These are phyloP conservation scores for Ophiostoma sp. DNA, from an alignment of 2,329 filamentous ascomycete species.

Conservation along the genomic window DNA sequence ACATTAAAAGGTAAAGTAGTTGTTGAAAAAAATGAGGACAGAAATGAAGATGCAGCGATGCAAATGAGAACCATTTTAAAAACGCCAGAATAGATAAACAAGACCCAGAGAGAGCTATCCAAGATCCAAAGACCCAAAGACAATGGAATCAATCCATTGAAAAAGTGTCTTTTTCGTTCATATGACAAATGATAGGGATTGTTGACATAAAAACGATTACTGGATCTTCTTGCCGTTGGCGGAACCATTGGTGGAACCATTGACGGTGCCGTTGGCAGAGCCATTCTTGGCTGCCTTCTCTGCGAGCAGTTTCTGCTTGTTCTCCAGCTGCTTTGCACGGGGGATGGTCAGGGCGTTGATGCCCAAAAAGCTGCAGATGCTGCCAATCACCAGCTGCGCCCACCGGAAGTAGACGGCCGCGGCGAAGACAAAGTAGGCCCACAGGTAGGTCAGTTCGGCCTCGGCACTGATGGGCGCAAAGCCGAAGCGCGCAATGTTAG, in stretches of 20 bases:
- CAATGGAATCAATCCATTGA: background rate
- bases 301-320: constrained; percentile 39
- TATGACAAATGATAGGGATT: too few species aligned
- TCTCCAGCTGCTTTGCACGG: constrained; percentile 53
- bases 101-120: background rate
- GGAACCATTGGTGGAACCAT: background rate
- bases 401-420: constrained; percentile 84
- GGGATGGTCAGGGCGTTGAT: constrained; percentile 93
- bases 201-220: background rate
- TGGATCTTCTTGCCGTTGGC: constrained; percentile 29
- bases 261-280: background rate
- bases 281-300: constrained; percentile 23
- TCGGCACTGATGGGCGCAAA: constrained; percentile 54
- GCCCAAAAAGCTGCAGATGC: constrained; percentile 84
- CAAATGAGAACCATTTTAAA: background rate
- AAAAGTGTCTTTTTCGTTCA: background rate
- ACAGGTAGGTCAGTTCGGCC: constrained; percentile 73
- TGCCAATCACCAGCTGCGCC: constrained; percentile 84
- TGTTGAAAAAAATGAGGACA: background rate
- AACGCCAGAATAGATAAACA: background rate
- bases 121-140: background rate
- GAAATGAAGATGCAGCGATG: background rate
- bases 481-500: constrained; percentile 60
- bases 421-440: constrained; percentile 77
- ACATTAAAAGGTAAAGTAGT: background rate